phyloP scores from a whole-genome alignment of 2,329 filamentous ascomycete species.

The Xylaria sp. region DNA sequence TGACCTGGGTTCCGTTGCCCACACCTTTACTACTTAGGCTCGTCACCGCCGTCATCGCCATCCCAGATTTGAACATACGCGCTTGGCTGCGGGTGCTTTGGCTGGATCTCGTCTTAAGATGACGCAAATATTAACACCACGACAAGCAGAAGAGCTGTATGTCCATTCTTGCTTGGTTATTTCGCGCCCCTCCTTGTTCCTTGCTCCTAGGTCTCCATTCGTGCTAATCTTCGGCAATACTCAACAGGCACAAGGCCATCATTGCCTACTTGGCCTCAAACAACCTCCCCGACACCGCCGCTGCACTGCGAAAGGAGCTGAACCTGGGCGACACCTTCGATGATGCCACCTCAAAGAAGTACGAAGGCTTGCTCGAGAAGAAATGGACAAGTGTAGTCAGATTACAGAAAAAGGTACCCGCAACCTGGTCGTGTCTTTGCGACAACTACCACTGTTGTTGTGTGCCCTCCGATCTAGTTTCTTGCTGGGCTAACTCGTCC shows the following conservation, averaged over 20 bases:
- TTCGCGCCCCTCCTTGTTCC: not conserved
- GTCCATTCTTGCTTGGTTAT: slow-evolving; percentile 20
- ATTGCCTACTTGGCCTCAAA: slow-evolving; percentile 85
- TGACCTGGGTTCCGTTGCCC: not conserved
- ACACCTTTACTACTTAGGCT: not conserved
- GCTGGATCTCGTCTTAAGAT: slow-evolving; percentile 39
- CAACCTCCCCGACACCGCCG: slow-evolving; percentile 75
- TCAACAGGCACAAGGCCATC: slow-evolving; percentile 79
- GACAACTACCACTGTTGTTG: not conserved
- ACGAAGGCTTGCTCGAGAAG: slow-evolving; percentile 93
- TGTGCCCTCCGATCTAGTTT: not conserved
- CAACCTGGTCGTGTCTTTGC: slow-evolving; percentile 9
- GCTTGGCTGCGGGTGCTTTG: slow-evolving; percentile 10
- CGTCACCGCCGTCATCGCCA: not conserved
- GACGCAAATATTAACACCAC: slow-evolving; percentile 49
- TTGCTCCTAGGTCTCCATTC: not conserved
- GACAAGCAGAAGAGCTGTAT: slow-evolving; percentile 51
- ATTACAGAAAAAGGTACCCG: slow-evolving; percentile 87
- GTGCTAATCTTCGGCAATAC: slow-evolving; percentile 18
- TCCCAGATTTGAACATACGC: not conserved
- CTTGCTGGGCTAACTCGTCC: slow-evolving; percentile 17
- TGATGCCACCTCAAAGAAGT: slow-evolving; percentile 87
- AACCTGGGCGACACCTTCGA: slow-evolving; percentile 78
- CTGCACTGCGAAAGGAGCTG: slow-evolving; percentile 81
- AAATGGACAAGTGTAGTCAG: slow-evolving; percentile 98